Base-by-base conservation (phyloP, 352 stramenopile species). In the Pythium pyrilobum region DNA sequence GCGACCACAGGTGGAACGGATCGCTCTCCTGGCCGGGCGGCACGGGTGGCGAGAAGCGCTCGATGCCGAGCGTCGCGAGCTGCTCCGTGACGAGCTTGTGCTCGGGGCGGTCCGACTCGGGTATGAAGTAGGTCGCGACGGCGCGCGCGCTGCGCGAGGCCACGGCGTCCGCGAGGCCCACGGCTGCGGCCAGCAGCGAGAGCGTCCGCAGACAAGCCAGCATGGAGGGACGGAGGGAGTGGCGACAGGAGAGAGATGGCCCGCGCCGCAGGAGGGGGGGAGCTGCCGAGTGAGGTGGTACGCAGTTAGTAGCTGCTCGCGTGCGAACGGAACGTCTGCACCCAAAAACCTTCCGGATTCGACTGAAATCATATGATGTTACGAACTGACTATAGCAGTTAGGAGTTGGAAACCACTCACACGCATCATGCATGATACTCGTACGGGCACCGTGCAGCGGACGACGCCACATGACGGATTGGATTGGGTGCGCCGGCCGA, bases 11-110 rank as follows among this genome's bases (percentile, higher is more conserved):
- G 16, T 56, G 39, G n/a, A 33, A n/a, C 12, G 59, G 28, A 33
- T 62, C 53, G 37, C 43, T 40, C 29, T 53, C 60, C 48, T 46
- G n/a, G 5, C 51, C 24, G 15, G 37, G 37, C 37, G 37, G 37
- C 37, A 43, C 31, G 25, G 52, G 48, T 25, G 67, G 46, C 34
- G 73, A 31, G 52, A 79, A 91, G 23, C 69, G 69, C 31, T 72
- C 55, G 49, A 91, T 69, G 25, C 77, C 77, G 10, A 88, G 64
- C 39, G 64, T 43, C 41, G 73, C 60, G 27, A 91, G 61, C 64
- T 81, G 64, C 37, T 78, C 54, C 31, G 74, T 43, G 42, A 88
- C 67, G 41, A 77, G 64, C 23, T 69, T 56, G 39, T 82, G 64
- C 40, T 72, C 58, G 33, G 55, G 24, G 34, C 56, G 59, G 29